Conservation (phyloP, 177 flowering plant species). For the Vitis hybrid region DNA sequence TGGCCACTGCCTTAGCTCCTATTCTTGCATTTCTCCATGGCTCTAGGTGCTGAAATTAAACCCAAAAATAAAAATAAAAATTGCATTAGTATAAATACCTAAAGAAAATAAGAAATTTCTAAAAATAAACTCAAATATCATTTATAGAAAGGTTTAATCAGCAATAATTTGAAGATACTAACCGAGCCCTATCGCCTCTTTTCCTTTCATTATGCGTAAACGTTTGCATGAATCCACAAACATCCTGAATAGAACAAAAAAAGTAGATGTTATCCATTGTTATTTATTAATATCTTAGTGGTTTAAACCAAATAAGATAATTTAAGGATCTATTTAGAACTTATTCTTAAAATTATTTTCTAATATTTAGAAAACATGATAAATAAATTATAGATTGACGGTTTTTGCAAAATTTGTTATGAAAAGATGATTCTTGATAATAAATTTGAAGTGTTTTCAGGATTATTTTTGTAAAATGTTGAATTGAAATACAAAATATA, state of each 20-base stretch:
- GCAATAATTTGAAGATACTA: slow-evolving; percentile 14
- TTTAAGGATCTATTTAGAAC: not conserved
- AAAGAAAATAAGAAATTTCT: too few relatives aligned
- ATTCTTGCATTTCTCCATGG: slow-evolving; percentile 50
- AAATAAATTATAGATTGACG: too few relatives aligned
- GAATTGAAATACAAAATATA: too few relatives aligned
- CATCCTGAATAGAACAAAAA: slow-evolving; percentile 41
- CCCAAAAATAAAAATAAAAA: not conserved
- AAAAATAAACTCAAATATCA: too few relatives aligned
- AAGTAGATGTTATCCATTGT: not conserved
- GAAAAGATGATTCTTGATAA: too few relatives aligned
- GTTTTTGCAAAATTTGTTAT: too few relatives aligned
- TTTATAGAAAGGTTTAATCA: not conserved
- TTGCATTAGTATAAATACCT: not conserved
- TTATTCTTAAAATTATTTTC: too few relatives aligned
- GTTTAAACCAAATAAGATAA: not conserved
- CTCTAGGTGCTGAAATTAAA: slow-evolving; percentile 39
- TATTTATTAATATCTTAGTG: not conserved
- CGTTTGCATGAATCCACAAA: slow-evolving; percentile 86
- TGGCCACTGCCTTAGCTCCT: slow-evolving; percentile 22
- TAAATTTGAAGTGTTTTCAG: too few relatives aligned
- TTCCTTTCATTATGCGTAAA: slow-evolving; percentile 74
- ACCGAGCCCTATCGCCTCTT: slow-evolving; percentile 81
- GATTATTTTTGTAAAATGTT: too few relatives aligned
- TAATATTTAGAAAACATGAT: too few relatives aligned